Evolutionary conservation across 2,329 filamentous ascomycete genomes (phyloP).

Genomic region (Calonectria crousiana): DNA sequence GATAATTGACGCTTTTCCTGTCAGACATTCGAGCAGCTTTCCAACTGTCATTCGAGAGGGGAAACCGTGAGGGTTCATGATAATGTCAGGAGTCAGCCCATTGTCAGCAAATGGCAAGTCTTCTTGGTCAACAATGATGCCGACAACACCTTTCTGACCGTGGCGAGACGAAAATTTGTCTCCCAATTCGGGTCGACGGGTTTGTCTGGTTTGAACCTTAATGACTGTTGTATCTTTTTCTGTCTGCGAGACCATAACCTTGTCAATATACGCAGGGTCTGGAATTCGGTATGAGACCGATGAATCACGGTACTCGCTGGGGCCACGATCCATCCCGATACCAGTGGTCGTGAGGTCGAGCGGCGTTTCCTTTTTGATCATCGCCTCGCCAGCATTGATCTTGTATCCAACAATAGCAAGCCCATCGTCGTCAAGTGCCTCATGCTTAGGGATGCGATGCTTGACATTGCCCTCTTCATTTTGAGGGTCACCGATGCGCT

Average conservation of each 20-base stretch:
- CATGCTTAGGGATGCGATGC: slow-evolving; percentile 75
- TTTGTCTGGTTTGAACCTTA: slow-evolving; percentile 97
- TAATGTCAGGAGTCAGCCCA: slow-evolving; percentile 95
- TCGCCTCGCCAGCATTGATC: slow-evolving; percentile 83
- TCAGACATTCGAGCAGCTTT: slow-evolving; percentile 94
- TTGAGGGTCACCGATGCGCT: slow-evolving; percentile 71
- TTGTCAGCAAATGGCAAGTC: slow-evolving; percentile 96
- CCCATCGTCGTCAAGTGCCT: slow-evolving; percentile 85
- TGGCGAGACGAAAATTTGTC: slow-evolving; percentile 99
- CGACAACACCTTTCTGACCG: slow-evolving; percentile 97
- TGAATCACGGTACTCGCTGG: slow-evolving; percentile 74
- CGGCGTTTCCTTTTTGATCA: slow-evolving; percentile 91
- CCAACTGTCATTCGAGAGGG: slow-evolving; percentile 99
- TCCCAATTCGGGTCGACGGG: slow-evolving; percentile 91
- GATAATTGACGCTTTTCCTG: slow-evolving; percentile 92
- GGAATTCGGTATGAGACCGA: slow-evolving; percentile 84
- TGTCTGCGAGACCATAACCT: slow-evolving; percentile 92
- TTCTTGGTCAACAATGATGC: slow-evolving; percentile 95
- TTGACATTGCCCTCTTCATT: slow-evolving; percentile 72
- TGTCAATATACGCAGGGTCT: slow-evolving; percentile 92
- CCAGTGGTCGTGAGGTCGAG: slow-evolving; percentile 80
- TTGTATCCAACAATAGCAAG: slow-evolving; percentile 87
- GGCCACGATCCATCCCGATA: slow-evolving; percentile 74
- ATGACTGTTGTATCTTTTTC: slow-evolving; percentile 88
- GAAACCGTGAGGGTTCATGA: slow-evolving; percentile 99